Percentiles rank a stretch among this genome's conserved stretches.
Evolutionary conservation across 2,329 filamentous ascomycete genomes (phyloP).

Genomic region (Penicillium hordei): DNA sequence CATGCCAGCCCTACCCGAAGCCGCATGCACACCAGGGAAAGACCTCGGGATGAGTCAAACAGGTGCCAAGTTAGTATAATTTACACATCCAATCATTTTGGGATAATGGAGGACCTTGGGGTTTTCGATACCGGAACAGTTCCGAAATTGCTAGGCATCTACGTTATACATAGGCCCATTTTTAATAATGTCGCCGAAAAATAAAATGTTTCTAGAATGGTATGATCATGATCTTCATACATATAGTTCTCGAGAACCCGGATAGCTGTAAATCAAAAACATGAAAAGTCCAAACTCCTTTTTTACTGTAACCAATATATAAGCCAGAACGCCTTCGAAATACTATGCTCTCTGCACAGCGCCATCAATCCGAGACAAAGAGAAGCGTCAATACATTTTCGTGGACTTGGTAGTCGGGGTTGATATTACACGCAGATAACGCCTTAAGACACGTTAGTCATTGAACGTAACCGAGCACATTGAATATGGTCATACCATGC

Average conservation of each 20-base stretch:
- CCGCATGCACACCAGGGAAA: slow-evolving; percentile 5
- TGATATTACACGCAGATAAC: neutral
- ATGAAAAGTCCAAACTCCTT: neutral
- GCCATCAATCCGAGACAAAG: neutral
- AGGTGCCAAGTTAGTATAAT: neutral
- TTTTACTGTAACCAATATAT: too few species aligned
- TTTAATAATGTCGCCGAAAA: too few species aligned
- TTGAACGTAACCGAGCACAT: neutral
- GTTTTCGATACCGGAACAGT: neutral
- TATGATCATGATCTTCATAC: neutral
- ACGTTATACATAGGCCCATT: neutral
- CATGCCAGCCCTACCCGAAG: slow-evolving; percentile 20
- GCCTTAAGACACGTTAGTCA: neutral
- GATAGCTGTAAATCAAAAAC: neutral
- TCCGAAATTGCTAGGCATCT: neutral
- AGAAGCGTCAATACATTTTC: neutral
- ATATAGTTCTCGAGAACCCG: neutral
- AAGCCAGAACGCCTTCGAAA: neutral
- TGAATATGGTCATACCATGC: neutral
- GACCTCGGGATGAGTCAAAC: neutral
- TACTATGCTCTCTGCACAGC: neutral
- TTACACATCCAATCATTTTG: neutral
- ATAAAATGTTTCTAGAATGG: neutral
- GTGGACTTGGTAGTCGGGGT: neutral
- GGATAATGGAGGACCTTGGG: neutral